phyloP scores from a whole-genome alignment of 257 asterid genomes.

The Ophiorrhiza pumila region DNA sequence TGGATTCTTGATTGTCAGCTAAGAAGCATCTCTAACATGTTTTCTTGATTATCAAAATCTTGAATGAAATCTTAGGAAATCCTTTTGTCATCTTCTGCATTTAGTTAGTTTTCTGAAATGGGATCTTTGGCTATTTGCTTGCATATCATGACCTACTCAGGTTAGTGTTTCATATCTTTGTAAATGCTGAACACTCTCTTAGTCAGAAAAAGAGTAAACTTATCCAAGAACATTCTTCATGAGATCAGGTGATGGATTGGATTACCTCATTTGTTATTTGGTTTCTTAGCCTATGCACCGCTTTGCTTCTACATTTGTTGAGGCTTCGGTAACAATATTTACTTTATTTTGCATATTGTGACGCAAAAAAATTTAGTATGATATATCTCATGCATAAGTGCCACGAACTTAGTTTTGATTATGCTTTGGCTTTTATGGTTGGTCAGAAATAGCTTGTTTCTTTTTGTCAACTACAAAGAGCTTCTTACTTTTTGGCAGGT shows the following conservation, averaged over 20 bases:
- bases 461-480: background rate
- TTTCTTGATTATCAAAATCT: background rate
- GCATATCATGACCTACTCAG: background rate
- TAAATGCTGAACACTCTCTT: background rate
- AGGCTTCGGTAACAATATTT: background rate
- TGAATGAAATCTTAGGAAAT: background rate
- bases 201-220: background rate
- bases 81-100: background rate
- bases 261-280: background rate
- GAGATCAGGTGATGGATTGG: background rate
- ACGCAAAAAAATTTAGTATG: background rate
- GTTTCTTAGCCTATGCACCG: background rate
- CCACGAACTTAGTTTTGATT: background rate
- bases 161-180: background rate
- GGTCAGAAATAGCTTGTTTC: background rate
- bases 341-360: background rate
- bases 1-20: background rate
- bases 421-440: background rate
- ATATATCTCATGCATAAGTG: background rate
- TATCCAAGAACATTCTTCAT: background rate
- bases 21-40: background rate
- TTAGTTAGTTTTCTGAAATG: background rate
- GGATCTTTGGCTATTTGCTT: background rate
- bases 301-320: background rate
- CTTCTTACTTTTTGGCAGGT: conserved; percentile 47